Percentiles rank a stretch among this genome's conserved stretches.
These are phyloP conservation scores for Butyriboletus appendiculatus DNA, from an alignment of 1,284 basidiomycete genomes.

Conservation along the genomic window DNA sequence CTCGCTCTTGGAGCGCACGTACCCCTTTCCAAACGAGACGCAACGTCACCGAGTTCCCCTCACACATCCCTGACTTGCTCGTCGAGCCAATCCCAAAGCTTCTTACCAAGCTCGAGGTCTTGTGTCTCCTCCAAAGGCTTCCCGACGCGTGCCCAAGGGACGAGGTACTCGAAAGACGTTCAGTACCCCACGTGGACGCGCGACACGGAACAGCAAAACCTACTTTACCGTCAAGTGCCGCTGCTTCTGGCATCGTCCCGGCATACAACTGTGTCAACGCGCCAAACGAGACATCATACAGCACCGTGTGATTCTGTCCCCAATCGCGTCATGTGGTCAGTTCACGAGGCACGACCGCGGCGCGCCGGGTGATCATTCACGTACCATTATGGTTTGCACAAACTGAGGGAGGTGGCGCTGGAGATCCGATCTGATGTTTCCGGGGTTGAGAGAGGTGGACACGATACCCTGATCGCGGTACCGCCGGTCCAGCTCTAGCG, in stretches of 20 bases:
- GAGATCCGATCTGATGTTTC: conserved; percentile 31
- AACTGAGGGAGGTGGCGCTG: conserved; percentile 21
- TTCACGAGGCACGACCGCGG: neutral
- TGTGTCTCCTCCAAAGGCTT: conserved; percentile 19
- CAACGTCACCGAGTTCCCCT: neutral
- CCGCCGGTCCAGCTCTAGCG: conserved; percentile 24
- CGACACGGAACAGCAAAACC: neutral
- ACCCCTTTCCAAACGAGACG: neutral
- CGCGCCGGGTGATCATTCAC: neutral
- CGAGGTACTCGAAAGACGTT: conserved; percentile 32
- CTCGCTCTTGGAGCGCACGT: too few species aligned
- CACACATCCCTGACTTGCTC: conserved; percentile 30
- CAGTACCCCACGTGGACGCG: neutral
- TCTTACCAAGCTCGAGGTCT: conserved; percentile 32
- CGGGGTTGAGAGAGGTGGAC: conserved; percentile 27
- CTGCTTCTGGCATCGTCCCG: conserved; percentile 36
- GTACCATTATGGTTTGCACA: conserved; percentile 10
- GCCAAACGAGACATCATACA: conserved; percentile 32
- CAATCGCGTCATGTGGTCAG: neutral
- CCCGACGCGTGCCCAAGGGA: conserved; percentile 39
- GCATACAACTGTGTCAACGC: conserved; percentile 41
- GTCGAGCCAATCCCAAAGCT: conserved; percentile 42
- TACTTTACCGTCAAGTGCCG: conserved; percentile 34
- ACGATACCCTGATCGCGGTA: conserved; percentile 26
- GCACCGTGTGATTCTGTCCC: conserved; percentile 13